Evolutionary conservation across 257 asterid species (phyloP).

Genomic region (Eucommia ulmoides): DNA sequence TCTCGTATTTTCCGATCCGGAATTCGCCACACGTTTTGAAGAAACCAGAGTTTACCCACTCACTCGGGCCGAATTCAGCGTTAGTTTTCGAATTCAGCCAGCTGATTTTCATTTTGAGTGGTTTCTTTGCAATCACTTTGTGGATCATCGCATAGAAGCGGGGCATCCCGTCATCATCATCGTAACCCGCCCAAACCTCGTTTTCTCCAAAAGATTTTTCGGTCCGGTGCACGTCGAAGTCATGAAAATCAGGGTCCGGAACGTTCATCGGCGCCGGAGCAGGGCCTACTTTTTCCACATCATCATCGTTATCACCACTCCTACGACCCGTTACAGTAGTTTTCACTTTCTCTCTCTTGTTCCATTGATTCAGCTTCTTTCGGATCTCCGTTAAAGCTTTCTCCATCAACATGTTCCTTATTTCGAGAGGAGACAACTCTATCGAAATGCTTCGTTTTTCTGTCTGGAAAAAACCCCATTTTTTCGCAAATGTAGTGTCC

Average conservation of each 20-base stretch:
- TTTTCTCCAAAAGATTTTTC: conserved; percentile 53
- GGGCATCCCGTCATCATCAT: conserved; percentile 74
- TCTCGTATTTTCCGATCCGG: conserved; percentile 43
- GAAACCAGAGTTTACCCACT: conserved; percentile 70
- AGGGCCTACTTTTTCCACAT: conserved; percentile 10
- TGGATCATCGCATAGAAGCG: conserved; percentile 63
- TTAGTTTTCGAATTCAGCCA: conserved; percentile 69
- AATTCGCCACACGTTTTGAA: conserved; percentile 74
- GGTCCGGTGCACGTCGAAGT: conserved; percentile 54
- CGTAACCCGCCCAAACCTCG: conserved; percentile 82
- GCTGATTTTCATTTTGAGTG: conserved; percentile 59
- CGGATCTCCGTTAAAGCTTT: conserved; percentile 38
- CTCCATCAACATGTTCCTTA: conserved; percentile 27
- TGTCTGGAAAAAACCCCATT: too few species aligned
- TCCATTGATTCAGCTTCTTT: conserved; percentile 30
- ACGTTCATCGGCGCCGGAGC: conserved; percentile 39
- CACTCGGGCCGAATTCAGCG: conserved; percentile 39
- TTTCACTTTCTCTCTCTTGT: conserved; percentile 16
- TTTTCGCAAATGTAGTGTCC: too few species aligned
- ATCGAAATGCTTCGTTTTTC: too few species aligned
- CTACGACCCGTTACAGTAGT: conserved; percentile 12
- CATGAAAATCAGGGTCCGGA: conserved; percentile 79
- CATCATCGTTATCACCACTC: conserved; percentile 24
- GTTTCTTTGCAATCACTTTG: conserved; percentile 52
- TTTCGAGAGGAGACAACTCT: conserved; percentile 29